Conservation (phyloP, 352 stramenopile species). For the Aphanomyces astaci region DNA sequence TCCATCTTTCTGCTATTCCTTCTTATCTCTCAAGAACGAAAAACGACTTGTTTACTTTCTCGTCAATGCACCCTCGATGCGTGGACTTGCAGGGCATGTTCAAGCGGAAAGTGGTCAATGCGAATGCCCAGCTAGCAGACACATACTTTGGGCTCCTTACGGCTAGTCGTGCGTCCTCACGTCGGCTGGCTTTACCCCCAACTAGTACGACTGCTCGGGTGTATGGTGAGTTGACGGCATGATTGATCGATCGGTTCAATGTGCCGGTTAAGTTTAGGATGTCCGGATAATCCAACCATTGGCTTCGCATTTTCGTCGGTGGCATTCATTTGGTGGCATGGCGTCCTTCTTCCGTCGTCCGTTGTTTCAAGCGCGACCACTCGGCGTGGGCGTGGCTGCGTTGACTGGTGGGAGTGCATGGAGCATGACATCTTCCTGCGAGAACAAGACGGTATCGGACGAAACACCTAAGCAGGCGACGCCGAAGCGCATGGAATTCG, state of each 20-base stretch:
- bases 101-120: not conserved
- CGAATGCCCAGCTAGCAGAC: not conserved
- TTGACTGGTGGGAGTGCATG: not conserved
- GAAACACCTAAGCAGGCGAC: not conserved
- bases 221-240: too few species aligned
- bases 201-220: conserved; percentile 1
- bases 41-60: not conserved
- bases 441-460: not conserved
- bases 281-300: not conserved
- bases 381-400: not conserved
- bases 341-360: conserved; percentile 17
- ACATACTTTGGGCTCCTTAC: conserved; percentile 9
- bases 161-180: not conserved
- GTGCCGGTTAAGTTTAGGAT: too few species aligned
- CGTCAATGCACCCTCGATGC: not conserved
- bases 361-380: not conserved
- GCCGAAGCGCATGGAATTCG: conserved; percentile 39
- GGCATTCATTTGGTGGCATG: not conserved
- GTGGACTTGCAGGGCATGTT: conserved; percentile 9
- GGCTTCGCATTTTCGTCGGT: conserved; percentile 4
- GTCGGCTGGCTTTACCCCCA: not conserved
- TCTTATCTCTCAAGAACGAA: conserved; percentile 5
- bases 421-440: not conserved
- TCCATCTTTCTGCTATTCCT: not conserved
- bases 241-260: too few species aligned